Percentiles rank a stretch among this genome's conserved stretches.
These are phyloP conservation scores for Linnemannia exigua DNA, from an alignment of 192 early-diverging fungal genomes.

Conservation along the genomic window DNA sequence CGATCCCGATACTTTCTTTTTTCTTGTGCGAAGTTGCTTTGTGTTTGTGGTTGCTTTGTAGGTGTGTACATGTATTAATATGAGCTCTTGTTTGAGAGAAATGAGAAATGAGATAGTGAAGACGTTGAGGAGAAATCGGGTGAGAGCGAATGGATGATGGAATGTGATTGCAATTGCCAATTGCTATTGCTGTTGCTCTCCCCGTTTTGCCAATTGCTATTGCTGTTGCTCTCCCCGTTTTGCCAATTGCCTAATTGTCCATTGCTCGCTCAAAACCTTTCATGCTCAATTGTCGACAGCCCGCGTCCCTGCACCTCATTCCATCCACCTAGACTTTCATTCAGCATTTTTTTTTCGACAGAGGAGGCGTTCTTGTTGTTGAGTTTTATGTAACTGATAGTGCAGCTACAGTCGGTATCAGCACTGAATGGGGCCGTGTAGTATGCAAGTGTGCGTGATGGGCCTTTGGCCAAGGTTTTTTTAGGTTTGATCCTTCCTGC, in stretches of 20 bases:
- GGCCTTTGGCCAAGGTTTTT: neutral
- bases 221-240: too few relatives aligned
- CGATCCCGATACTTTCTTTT: neutral
- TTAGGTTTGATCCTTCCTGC: neutral
- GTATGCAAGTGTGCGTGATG: neutral
- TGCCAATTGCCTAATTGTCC: too few relatives aligned
- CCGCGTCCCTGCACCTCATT: neutral
- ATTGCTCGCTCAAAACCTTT: too few relatives aligned
- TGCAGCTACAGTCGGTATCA: neutral
- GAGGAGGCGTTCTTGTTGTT: neutral
- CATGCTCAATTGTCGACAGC: neutral
- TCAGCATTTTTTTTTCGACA: neutral
- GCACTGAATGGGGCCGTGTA: neutral
- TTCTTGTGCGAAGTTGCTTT: neutral
- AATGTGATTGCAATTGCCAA: slow-evolving; percentile 2
- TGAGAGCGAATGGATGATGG: neutral
- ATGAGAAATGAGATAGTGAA: neutral
- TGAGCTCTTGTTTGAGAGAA: neutral
- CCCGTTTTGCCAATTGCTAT: too few relatives aligned
- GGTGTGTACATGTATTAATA: too few relatives aligned
- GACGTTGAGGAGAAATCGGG: too few relatives aligned
- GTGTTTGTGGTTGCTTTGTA: neutral
- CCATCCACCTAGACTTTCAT: neutral
- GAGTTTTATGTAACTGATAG: neutral
- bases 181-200: neutral